A percentile compares a stretch with the other conserved stretches of the same genome.
phyloP scores from a whole-genome alignment of 2,329 filamentous ascomycete genomes.

The Thermothelomyces thermophilus region DNA sequence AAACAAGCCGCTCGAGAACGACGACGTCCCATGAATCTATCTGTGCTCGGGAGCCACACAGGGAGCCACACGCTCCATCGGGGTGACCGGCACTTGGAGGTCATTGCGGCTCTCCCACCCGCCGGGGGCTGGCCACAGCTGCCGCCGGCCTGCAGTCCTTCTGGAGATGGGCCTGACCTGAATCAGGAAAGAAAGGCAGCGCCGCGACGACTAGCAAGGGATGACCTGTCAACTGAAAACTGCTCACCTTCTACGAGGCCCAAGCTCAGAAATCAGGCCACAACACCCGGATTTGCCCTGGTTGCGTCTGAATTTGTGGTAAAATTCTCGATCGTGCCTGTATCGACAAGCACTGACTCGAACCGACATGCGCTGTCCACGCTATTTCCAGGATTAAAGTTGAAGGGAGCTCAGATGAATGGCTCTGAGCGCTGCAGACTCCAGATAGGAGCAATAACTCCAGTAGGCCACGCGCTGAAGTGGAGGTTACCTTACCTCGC shows the following conservation, averaged over 20 bases:
- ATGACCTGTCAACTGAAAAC: neutral
- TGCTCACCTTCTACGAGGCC: neutral
- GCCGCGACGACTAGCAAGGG: neutral
- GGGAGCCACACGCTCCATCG: neutral
- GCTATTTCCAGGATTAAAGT: no score
- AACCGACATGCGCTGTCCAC: no score
- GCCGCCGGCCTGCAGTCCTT: neutral
- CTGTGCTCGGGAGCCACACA: no score
- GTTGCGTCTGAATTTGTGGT: neutral
- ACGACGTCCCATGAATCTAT: constrained; percentile 23
- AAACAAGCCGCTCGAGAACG: constrained; percentile 14
- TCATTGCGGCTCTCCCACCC: neutral
- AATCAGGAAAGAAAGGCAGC: constrained; percentile 1
- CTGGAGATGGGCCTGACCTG: no score
- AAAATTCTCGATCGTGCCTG: neutral
- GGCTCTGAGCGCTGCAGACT: no score
- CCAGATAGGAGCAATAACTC: no score
- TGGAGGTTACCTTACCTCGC: no score
- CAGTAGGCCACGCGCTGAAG: no score
- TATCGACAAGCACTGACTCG: neutral
- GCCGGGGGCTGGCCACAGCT: neutral
- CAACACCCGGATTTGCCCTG: neutral
- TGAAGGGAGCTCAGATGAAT: no score
- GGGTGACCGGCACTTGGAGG: neutral
- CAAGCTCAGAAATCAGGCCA: neutral